Evolutionary conservation across 2,329 filamentous ascomycete species (phyloP), one percentile per base, ranked within the genome.

Genomic region (Ophiostoma populinum): DNA sequence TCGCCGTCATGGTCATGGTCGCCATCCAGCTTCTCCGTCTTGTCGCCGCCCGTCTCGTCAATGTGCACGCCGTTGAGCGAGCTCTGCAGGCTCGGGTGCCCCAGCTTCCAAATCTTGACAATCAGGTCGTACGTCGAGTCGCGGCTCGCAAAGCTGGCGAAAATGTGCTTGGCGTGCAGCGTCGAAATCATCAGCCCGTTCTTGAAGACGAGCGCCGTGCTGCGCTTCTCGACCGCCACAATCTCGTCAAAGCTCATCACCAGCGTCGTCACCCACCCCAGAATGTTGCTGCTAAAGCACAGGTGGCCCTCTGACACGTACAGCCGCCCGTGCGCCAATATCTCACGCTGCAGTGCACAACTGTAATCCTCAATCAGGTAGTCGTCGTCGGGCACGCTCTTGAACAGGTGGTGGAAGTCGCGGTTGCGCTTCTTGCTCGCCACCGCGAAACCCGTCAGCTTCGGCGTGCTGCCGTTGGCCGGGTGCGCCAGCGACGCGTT

Each of bases 231-330:
- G 7, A 98, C 80, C 1, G 87, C 85, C 15, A 95, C 82, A 39
- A 98, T 82, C 55, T 98, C 90, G 50, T 98, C 90, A 52, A 98
- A 98, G 54, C 85, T 92, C 61, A 98, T 93, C 35, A 98, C 87
- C 27, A 98, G 63, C 2, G 90, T 98, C 0, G 90, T 98, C 16
- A 92, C 80, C 90, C 90, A 98, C 36, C 90, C 90, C 31, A 98
- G 70, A 45, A 98, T 98, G 52, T 98, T 98, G 62, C 90, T 95
- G 49, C 86, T 94, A 57, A 98, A 98, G 61, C 90, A 98, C 31
- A 98, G 73, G 51, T 98, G 87, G 9, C 87, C 86, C 57, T 98
- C 90, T 0, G 90, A 95, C 27, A 98, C 82, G 50, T 98, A 98
- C 11, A 98, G 67, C 26, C 90, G 72, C 6, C 90, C 90, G 46